Base-by-base conservation (phyloP, 768 basidiomycete species). In the Sutorius australiensis region DNA sequence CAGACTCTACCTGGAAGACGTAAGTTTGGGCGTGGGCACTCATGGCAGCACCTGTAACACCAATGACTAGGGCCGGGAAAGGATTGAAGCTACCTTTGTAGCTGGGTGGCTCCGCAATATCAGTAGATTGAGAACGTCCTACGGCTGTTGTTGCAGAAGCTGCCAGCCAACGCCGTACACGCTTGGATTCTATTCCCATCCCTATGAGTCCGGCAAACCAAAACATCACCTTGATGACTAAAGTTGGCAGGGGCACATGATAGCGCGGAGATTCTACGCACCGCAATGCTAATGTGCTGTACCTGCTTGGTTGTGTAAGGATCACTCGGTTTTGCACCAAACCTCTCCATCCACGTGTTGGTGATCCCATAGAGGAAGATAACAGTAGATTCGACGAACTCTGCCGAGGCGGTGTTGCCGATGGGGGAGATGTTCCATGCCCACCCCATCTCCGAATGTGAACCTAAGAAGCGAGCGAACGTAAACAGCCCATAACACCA, bases 341-440 rank as follows among this genome's bases (percentile, higher is more conserved):
- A 90, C 38, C 95, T 81, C 71, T 98, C 95, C 90, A 98, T 92
- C 92, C 92, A 98, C 14, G 89, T 92, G 66, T 98, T 95, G 39
- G 92, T 87, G 32, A 81, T 76, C 8, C 95, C 95, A 65, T 98
- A 98, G 0, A 84, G 32, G 72, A 95, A 95, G 61, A 98, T 94
- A 47, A 92, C 78, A 10, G 76, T 63, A 0, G 86, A 90, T 69
- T 93, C 91, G 52, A 84, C 76, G 49, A 90, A 86, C 67, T 92
- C 90, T 6, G 85, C 89, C 7, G 84, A 82, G 8, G 79, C 75
- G 41, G 72, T 72, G 21, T 72, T 70, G 19, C 74, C 73, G 4
- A 71, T 67, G 0, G 84, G 86, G 0, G 82, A 74, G 27, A 78
- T 73, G 66, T 98, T 98, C 95, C 95, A 98, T 14, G 95, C 91